These are phyloP conservation scores for Scheffersomyces lignosus DNA, from an alignment of 805 yeast species.

Conservation along the genomic window DNA sequence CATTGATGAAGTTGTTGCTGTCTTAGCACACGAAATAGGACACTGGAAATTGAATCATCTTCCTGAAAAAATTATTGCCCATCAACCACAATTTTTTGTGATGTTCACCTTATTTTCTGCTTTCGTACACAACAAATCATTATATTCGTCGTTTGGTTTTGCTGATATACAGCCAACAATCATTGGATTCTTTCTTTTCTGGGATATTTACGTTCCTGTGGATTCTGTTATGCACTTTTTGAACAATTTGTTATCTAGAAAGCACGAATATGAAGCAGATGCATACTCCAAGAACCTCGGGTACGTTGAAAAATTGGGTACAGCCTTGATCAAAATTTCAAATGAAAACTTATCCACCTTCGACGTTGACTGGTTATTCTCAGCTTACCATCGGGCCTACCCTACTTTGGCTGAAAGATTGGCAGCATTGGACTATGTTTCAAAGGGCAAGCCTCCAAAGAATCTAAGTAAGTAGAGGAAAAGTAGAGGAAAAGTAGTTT, in stretches of 20 bases:
- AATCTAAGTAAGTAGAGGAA: slow-evolving; percentile 15
- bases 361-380: slow-evolving; percentile 86
- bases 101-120: slow-evolving; percentile 75
- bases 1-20: slow-evolving; percentile 83
- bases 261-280: slow-evolving; percentile 93
- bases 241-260: slow-evolving; percentile 73
- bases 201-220: slow-evolving; percentile 75
- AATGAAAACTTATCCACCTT: slow-evolving; percentile 81
- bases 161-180: slow-evolving; percentile 60
- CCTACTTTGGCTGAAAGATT: slow-evolving; percentile 94
- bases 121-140: slow-evolving; percentile 75
- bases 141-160: slow-evolving; percentile 81
- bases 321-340: slow-evolving; percentile 72
- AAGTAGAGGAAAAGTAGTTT: no score
- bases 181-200: slow-evolving; percentile 78
- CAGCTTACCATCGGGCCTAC: slow-evolving; percentile 86
- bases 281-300: slow-evolving; percentile 77
- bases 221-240: slow-evolving; percentile 66
- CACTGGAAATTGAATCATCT: slow-evolving; percentile 95
- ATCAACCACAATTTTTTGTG: slow-evolving; percentile 51
- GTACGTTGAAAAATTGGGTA: slow-evolving; percentile 63
- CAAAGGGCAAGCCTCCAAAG: slow-evolving; percentile 39
- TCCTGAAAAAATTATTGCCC: slow-evolving; percentile 65
- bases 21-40: slow-evolving; percentile 95
- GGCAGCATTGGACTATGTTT: slow-evolving; percentile 59